Percentiles rank a stretch among this genome's conserved stretches.
These are phyloP conservation scores for Apiospora arundinis DNA, from an alignment of 2,329 filamentous ascomycete species.

Conservation along the genomic window DNA sequence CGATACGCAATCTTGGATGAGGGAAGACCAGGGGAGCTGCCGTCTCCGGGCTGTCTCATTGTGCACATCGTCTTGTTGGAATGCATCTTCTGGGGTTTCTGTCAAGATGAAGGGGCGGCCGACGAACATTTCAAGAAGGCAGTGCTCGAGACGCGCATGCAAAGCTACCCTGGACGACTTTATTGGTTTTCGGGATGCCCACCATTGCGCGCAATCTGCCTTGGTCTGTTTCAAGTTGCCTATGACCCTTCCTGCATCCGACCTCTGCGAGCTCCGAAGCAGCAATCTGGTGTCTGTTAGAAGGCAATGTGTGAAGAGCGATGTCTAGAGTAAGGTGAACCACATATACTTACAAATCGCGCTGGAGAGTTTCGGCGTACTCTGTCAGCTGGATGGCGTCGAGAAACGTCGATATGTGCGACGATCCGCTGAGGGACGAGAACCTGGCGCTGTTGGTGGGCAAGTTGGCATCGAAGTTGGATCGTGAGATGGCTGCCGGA, in stretches of 20 bases:
- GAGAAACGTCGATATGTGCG: constrained; percentile 54
- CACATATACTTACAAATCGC: constrained; percentile 19
- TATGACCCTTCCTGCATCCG: background rate
- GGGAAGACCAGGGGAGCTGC: constrained; percentile 35
- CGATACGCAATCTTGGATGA: constrained; percentile 60
- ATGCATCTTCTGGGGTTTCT: constrained; percentile 28
- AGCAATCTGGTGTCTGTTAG: constrained; percentile 1
- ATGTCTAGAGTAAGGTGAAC: background rate
- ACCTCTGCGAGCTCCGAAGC: background rate
- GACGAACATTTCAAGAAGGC: constrained; percentile 58
- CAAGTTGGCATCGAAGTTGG: constrained; percentile 60
- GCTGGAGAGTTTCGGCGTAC: constrained; percentile 18
- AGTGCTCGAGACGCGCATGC: constrained; percentile 59
- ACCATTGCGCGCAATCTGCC: constrained; percentile 10
- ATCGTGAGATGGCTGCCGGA: constrained; percentile 57
- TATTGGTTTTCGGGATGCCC: constrained; percentile 44
- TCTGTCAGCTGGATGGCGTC: constrained; percentile 47
- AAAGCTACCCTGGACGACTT: constrained; percentile 54
- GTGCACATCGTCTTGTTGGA: too few species aligned
- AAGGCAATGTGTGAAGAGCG: too few species aligned
- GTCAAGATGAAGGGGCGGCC: constrained; percentile 60
- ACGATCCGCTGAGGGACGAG: constrained; percentile 46
- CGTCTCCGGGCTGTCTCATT: background rate
- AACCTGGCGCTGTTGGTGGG: constrained; percentile 54
- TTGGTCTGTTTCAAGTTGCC: constrained; percentile 12